Percentiles rank a stretch among this genome's conserved stretches.
phyloP scores from a whole-genome alignment of 768 basidiomycete genomes.

The Cystofilobasidium bisporidii region DNA sequence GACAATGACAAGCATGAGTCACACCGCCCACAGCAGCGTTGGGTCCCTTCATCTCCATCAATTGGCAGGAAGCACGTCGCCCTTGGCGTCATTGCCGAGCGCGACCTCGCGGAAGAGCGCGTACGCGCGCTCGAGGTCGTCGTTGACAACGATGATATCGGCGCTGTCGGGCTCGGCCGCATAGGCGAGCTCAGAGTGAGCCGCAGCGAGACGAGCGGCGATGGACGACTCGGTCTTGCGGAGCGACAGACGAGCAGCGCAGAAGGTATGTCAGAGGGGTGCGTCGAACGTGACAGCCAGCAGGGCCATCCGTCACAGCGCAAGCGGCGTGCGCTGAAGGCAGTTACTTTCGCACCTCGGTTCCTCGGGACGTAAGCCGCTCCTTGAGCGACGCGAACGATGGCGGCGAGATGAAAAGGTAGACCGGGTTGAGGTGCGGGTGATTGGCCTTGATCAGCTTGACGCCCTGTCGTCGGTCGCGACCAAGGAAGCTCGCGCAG shows the following conservation, averaged over 20 bases:
- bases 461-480: constrained; percentile 57
- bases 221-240: constrained; percentile 52
- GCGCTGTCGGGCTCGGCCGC: constrained; percentile 56
- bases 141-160: constrained; percentile 81
- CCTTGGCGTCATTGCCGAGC: constrained; percentile 53
- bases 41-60: no score
- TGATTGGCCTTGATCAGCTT: constrained; percentile 73
- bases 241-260: not conserved
- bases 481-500: no score
- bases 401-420: constrained; percentile 86
- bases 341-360: constrained; percentile 45
- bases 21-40: no score
- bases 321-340: no score
- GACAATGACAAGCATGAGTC: no score
- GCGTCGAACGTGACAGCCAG: not conserved
- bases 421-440: constrained; percentile 63
- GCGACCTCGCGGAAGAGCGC: constrained; percentile 64
- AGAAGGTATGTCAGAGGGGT: not conserved
- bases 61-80: constrained; percentile 55
- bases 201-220: constrained; percentile 63
- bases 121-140: constrained; percentile 76
- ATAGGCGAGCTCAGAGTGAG: constrained; percentile 69
- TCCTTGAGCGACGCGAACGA: constrained; percentile 57
- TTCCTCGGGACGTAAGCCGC: constrained; percentile 69
- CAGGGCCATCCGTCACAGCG: not conserved